phyloP scores from a whole-genome alignment of 495 filamentous ascomycete species.

The Podospora appendiculata region DNA sequence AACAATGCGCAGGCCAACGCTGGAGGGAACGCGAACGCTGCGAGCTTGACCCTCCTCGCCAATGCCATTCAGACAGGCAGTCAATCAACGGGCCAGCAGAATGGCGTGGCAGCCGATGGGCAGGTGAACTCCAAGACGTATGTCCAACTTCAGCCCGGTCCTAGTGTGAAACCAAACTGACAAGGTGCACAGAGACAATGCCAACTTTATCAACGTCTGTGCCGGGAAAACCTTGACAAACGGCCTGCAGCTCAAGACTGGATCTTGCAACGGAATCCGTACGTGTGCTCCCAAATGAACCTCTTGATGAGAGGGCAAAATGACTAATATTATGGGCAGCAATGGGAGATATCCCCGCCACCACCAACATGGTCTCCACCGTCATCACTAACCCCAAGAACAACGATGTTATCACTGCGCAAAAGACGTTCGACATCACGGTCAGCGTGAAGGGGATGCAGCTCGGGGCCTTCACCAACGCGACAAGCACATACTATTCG shows the following conservation, averaged over 20 bases:
- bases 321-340: conserved; percentile 29
- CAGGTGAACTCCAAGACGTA: conserved; percentile 50
- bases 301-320: not conserved
- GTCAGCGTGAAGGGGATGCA: conserved; percentile 54
- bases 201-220: conserved; percentile 69
- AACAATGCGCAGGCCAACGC: conserved; percentile 13
- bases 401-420: conserved; percentile 35
- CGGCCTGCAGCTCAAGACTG: conserved; percentile 51
- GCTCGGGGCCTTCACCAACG: conserved; percentile 61
- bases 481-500: conserved; percentile 56
- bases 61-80: conserved; percentile 45
- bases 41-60: conserved; percentile 30
- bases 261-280: conserved; percentile 67
- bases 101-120: conserved; percentile 28
- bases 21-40: conserved; percentile 15
- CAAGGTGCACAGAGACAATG: conserved; percentile 26
- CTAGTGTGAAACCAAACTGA: not conserved
- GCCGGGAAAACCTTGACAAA: conserved; percentile 61
- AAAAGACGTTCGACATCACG: conserved; percentile 49
- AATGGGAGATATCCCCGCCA: conserved; percentile 66
- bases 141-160: conserved; percentile 8
- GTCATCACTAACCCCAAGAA: conserved; percentile 50
- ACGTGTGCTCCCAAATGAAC: conserved; percentile 32
- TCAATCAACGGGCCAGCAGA: conserved; percentile 24
- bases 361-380: conserved; percentile 57